Percentiles rank a stretch among this genome's conserved stretches.
Evolutionary conservation across 257 asterid genomes (phyloP).

Genomic region (Solanum corneliomulleri): DNA sequence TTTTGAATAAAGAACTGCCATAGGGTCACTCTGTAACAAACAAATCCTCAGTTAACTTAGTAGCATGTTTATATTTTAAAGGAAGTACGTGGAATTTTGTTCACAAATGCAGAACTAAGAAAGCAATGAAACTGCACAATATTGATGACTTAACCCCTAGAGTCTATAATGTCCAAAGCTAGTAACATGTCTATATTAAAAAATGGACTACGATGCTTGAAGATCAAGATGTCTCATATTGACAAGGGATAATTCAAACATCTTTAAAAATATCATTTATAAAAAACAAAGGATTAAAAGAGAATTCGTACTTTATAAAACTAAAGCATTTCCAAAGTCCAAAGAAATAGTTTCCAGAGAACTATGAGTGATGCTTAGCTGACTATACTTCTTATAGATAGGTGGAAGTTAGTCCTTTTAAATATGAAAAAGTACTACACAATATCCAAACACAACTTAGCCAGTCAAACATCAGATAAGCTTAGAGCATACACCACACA

Average conservation of each 20-base stretch:
- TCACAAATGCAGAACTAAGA: not conserved
- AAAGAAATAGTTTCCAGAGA: not conserved
- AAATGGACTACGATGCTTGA: not conserved
- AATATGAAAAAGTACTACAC: not conserved
- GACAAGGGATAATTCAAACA: not conserved
- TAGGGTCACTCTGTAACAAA: constrained; percentile 88
- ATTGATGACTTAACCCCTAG: not conserved
- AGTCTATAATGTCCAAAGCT: not conserved
- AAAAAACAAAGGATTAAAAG: not conserved
- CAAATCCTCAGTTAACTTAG: constrained; percentile 11
- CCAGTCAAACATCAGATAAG: not conserved
- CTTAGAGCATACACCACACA: not conserved
- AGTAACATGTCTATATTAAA: not conserved
- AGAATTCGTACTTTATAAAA: not conserved
- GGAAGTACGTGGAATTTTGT: not conserved
- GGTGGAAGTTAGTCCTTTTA: not conserved
- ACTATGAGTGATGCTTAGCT: not conserved
- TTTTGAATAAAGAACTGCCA: constrained; percentile 67
- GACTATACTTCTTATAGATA: not conserved
- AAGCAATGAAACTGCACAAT: not conserved
- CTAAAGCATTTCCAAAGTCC: not conserved
- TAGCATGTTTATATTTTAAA: not conserved
- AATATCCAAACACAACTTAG: not conserved
- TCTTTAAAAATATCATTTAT: not conserved
- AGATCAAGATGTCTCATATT: not conserved